phyloP scores from a whole-genome alignment of 2,329 filamentous ascomycete species.

The Xylariaceae sp. region DNA sequence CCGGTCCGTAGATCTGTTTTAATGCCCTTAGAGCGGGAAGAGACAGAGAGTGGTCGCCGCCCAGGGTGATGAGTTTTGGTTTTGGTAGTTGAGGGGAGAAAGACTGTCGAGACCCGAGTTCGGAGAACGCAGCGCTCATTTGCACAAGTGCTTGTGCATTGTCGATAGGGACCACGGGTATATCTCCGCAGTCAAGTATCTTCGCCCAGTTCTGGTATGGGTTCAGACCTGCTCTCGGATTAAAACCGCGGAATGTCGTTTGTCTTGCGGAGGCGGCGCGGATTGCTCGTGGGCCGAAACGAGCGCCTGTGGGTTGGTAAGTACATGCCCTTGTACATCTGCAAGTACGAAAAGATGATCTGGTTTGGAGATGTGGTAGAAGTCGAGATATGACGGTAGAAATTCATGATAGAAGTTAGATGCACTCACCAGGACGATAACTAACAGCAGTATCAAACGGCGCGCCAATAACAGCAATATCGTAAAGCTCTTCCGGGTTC shows the following conservation, averaged over 20 bases:
- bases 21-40: constrained; percentile 66
- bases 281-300: constrained; percentile 86
- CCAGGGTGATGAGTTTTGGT: constrained; percentile 63
- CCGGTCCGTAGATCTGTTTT: constrained; percentile 57
- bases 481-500: constrained; percentile 59
- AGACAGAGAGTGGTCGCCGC: constrained; percentile 69
- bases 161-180: constrained; percentile 82
- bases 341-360: neutral
- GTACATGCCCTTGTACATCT: neutral
- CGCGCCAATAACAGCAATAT: constrained; percentile 68
- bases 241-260: constrained; percentile 75
- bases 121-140: constrained; percentile 76
- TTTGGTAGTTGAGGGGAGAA: constrained; percentile 31
- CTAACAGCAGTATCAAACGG: constrained; percentile 72
- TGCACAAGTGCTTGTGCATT: constrained; percentile 76
- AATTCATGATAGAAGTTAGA: neutral
- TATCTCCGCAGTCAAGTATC: constrained; percentile 74
- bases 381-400: neutral
- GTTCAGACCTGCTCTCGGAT: constrained; percentile 76
- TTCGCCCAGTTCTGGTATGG: constrained; percentile 60
- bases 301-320: constrained; percentile 46
- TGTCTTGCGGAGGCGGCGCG: constrained; percentile 79
- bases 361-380: neutral
- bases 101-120: constrained; percentile 51
- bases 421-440: constrained; percentile 58